Evolutionary conservation across 2,329 filamentous ascomycete genomes (phyloP).

Genomic region (Beauveria sp.): DNA sequence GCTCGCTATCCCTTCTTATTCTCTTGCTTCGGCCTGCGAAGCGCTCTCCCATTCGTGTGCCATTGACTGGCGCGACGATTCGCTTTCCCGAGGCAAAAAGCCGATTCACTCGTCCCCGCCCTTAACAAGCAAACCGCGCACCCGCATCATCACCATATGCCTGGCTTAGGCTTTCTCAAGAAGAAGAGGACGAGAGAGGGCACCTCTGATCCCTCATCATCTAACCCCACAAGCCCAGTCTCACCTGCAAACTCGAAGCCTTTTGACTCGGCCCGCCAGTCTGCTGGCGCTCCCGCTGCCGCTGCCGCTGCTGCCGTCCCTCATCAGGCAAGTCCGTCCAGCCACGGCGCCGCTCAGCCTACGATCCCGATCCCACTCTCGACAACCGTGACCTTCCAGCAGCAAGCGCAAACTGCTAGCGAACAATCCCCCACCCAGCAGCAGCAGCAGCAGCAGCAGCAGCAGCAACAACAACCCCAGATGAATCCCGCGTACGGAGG

Average conservation of each 20-base stretch:
- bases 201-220: conserved; percentile 59
- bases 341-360: conserved; percentile 19
- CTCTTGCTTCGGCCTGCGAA: not conserved
- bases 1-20: conserved; percentile 11
- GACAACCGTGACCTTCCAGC: conserved; percentile 10
- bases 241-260: conserved; percentile 45
- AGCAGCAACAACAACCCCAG: conserved; percentile 15
- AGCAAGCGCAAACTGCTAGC: conserved; percentile 15
- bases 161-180: conserved; percentile 91
- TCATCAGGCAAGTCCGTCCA: conserved; percentile 9
- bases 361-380: conserved; percentile 6
- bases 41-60: conserved; percentile 2
- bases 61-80: conserved; percentile 6
- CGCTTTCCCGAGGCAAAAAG: not conserved
- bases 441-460: conserved; percentile 15
- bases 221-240: conserved; percentile 57
- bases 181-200: conserved; percentile 98
- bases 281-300: conserved; percentile 18
- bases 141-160: conserved; percentile 51
- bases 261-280: conserved; percentile 35
- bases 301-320: not conserved
- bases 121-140: not conserved
- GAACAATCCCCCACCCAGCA: conserved; percentile 14
- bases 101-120: not conserved
- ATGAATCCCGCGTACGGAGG: conserved; percentile 13